Evolutionary conservation across 2,329 filamentous ascomycete species (phyloP).

Genomic region (Trichoderma guizhouense): DNA sequence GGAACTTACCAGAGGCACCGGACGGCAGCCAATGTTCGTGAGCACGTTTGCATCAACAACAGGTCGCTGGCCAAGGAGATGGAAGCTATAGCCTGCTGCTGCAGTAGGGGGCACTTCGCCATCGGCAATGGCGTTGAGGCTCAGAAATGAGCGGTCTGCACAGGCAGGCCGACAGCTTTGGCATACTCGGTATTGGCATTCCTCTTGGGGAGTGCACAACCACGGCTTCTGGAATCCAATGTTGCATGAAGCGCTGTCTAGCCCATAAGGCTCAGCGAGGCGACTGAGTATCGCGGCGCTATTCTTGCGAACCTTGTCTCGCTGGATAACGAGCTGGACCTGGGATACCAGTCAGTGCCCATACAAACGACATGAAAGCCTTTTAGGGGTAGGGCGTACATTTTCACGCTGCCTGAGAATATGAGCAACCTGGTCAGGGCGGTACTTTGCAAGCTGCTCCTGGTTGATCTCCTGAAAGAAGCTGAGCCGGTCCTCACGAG

Average conservation of each 20-base stretch:
- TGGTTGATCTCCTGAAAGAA: constrained; percentile 44
- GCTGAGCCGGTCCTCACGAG: constrained; percentile 41
- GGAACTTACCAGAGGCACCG: constrained; percentile 35
- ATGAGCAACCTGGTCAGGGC: constrained; percentile 43
- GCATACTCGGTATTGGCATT: constrained; percentile 53
- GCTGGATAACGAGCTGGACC: constrained; percentile 34
- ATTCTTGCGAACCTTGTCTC: constrained; percentile 27
- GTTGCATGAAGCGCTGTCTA: constrained; percentile 21
- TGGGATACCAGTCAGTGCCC: constrained; percentile 20
- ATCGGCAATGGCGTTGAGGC: constrained; percentile 47
- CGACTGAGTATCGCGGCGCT: constrained; percentile 24
- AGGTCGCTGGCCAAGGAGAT: constrained; percentile 42
- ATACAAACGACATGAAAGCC: not conserved
- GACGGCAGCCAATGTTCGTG: constrained; percentile 39
- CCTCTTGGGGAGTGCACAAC: constrained; percentile 35
- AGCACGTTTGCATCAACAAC: constrained; percentile 39
- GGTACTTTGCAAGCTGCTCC: constrained; percentile 44
- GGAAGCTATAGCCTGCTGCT: constrained; percentile 52
- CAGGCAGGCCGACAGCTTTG: constrained; percentile 45
- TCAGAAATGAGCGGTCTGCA: constrained; percentile 45
- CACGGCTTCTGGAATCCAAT: constrained; percentile 35
- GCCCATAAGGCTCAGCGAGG: constrained; percentile 19
- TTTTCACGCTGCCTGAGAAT: constrained; percentile 51
- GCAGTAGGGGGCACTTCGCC: constrained; percentile 49
- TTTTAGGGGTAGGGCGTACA: constrained; percentile 35